Percentiles rank a stretch among this genome's conserved stretches.
These are phyloP conservation scores for Leccinum olivaceopallidum DNA, from an alignment of 768 basidiomycete species.

Conservation along the genomic window DNA sequence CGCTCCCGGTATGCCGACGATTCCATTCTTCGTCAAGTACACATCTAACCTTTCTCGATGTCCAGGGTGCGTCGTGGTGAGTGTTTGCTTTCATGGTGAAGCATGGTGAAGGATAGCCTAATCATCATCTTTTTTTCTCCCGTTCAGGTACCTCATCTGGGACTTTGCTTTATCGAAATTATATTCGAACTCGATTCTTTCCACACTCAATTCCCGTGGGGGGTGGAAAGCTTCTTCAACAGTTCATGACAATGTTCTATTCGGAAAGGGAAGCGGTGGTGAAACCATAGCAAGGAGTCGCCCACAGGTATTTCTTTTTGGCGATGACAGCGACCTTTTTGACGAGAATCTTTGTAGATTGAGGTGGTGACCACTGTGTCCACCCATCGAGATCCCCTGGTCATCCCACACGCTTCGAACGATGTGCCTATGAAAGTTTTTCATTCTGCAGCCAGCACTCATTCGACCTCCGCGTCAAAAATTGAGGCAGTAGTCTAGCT, in stretches of 20 bases:
- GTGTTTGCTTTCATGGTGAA: conserved; percentile 7
- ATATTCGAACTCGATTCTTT: conserved; percentile 28
- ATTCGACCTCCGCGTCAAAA: too few species aligned
- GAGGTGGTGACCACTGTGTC: not conserved
- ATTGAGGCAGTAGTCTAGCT: too few species aligned
- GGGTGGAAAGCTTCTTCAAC: conserved; percentile 19
- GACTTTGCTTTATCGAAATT: conserved; percentile 31
- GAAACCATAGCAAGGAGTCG: not conserved
- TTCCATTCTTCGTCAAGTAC: not conserved
- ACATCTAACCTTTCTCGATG: not conserved
- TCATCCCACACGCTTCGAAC: too few species aligned
- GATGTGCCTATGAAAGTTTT: too few species aligned
- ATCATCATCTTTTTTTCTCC: not conserved
- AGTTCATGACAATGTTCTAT: conserved; percentile 8
- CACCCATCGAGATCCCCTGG: too few species aligned
- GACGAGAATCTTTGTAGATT: not conserved
- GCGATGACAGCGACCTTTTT: not conserved
- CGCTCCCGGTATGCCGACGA: not conserved
- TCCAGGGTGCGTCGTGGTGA: conserved; percentile 19
- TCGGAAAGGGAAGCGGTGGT: not conserved
- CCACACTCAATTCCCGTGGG: conserved; percentile 21
- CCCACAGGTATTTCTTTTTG: conserved; percentile 9
- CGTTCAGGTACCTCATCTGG: conserved; percentile 17
- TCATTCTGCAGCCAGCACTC: too few species aligned
- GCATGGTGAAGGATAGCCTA: too few species aligned